Evolutionary conservation across 1,284 basidiomycete genomes (phyloP), one percentile per base, ranked within the genome.

Genomic region (Microbotryum silenes-acaulis): DNA sequence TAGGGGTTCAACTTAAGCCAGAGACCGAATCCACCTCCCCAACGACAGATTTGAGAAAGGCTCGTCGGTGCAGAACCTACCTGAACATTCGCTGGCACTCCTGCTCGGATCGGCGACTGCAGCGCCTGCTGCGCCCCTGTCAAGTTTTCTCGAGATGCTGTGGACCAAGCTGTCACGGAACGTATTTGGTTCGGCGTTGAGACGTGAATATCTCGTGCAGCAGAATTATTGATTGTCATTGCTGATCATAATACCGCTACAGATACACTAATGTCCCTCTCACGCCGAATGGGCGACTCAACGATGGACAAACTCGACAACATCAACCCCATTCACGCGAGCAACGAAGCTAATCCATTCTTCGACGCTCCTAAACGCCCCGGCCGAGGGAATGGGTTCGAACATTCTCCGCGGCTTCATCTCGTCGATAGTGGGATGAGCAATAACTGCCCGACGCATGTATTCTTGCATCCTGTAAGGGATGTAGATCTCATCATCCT

Each of bases 81-180:
- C 60, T 25, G 63, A 61, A 44, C 62, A 59, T 31, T 56, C 50
- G 2, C 71, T 75, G 1, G 68, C 70, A 6, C 65, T 73, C 10
- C 66, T 75, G 6, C 63, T 75, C 4, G 75, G 75, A 1, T 71
- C 75, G 50, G 74, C 73, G 62, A 75, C 75, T 6, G 69, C 69
- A 21, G 74, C 74, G 1, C 65, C 65, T 4, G 69, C 69, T 20
- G 74, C 74, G 1, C 65, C 65, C 21, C 57, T 66, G 55, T 52
- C 42, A 23, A 64, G 61, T 49, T 67, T 64, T 51, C 56, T 67
- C 27, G 37, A 37, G 37, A 37, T 37, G 37, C 37, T 37, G 37
- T 37, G 37, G 37, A 37, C 37, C 37, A 37, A 37, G 37, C 37
- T 37, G 37, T 9, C 37, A 16, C 12, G 9, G 3, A 14, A 37